Evolutionary conservation across 306 rosid species (phyloP), one percentile per base, ranked within the genome.

Genomic region (Fragaria vesca): DNA sequence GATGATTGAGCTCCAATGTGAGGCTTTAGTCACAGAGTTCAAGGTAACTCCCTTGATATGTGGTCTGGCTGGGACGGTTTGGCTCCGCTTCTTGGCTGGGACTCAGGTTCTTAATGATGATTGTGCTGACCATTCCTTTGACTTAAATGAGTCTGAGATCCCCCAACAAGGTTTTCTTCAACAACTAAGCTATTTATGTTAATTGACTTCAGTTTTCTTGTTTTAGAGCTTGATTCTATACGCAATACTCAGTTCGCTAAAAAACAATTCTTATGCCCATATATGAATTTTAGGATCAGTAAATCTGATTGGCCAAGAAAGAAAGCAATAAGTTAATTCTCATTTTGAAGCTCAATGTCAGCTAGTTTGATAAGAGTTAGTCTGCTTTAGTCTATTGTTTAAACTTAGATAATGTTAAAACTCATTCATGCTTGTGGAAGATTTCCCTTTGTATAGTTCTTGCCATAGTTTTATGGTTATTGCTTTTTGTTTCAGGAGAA

Each of bases 1-100:
- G 72, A 90, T 94, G 92, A 74, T 94, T 71, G 86, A 92, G 86
- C 83, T 88, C 83, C 98, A 92, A 26, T 92, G 97, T 7, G 96
- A 92, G 81, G 92, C 85, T 20, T 61, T 94, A 85, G 93, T 89
- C 52, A 85, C 88, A 73, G 92, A 90, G 79, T 92, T 90, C 80
- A 88, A 90, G 77, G 97, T 85, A 50, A 90, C 77, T 50, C 98
- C 97, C 52, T 42, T 90, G 75, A 83, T 94, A 38, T 94, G 98
- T 83, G 97, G 97, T 17, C 80, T 90, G 83, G 85, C 89, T 62
- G 96, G 88, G 43, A 89, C 90, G 9, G 83, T 92, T 74, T 94
- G 97, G 98, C 77, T 91, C 85, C 87, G 97, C 72, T 87, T 89
- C 74, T 88, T 94, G 72, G 89, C 91, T 46, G 52, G 24, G 52